Percentiles rank a stretch among this genome's conserved stretches.
These are phyloP conservation scores for Ganoderma resinaceum DNA, from an alignment of 1,284 basidiomycete species.

Conservation along the genomic window DNA sequence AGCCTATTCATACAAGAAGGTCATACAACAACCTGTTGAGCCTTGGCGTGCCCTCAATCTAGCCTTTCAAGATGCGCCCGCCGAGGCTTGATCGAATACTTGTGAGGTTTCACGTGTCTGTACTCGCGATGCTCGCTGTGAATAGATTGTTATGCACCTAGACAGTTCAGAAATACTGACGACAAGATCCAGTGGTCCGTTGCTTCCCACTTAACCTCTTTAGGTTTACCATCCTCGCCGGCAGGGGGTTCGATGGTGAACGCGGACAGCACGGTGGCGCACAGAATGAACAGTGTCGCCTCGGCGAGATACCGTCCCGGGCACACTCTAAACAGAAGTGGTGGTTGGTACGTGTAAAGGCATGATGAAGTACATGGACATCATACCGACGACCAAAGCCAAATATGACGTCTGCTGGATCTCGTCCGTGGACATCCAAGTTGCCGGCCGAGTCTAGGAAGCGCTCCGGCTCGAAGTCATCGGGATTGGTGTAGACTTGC, in stretches of 20 bases:
- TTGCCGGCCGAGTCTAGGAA: conserved; percentile 9
- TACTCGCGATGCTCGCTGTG: not conserved
- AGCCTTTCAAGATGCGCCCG: not conserved
- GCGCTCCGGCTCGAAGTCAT: conserved; percentile 24
- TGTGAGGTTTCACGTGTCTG: not conserved
- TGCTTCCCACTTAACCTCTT: not conserved
- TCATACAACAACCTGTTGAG: not conserved
- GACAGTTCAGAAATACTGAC: not conserved
- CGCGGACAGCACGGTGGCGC: conserved; percentile 17
- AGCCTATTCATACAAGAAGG: too few relatives aligned
- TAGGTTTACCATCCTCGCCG: conserved; percentile 3
- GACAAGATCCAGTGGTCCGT: not conserved
- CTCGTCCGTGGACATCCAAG: not conserved
- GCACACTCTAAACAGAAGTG: conserved; percentile 13
- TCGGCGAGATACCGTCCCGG: conserved; percentile 20
- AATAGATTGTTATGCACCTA: not conserved
- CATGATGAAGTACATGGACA: not conserved
- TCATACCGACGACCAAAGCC: conserved; percentile 22
- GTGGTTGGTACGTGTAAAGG: not conserved
- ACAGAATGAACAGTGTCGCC: conserved; percentile 19
- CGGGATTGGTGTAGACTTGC: conserved; percentile 26
- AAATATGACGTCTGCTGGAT: conserved; percentile 10
- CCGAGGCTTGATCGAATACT: not conserved
- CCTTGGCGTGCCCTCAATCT: not conserved
- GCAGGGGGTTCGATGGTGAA: conserved; percentile 13